phyloP scores from a whole-genome alignment of 257 asterid species.

The Leonotis leonurus region DNA sequence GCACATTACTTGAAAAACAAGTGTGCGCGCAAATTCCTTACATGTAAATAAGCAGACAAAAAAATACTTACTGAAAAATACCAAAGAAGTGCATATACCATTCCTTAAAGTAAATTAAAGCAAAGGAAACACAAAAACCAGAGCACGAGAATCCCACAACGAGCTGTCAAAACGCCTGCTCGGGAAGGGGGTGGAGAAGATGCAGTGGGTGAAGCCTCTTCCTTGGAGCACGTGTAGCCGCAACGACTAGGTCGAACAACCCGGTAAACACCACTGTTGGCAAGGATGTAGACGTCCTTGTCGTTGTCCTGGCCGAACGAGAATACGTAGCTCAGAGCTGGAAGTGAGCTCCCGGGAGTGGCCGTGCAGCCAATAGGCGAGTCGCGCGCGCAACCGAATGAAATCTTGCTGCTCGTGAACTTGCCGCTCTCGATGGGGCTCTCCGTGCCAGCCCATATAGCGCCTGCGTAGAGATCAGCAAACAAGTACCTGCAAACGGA shows the following conservation, averaged over 20 bases:
- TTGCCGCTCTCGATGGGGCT: slow-evolving; percentile 59
- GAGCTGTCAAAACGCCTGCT: slow-evolving; percentile 24
- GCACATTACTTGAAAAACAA: too few relatives aligned
- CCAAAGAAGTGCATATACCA: too few relatives aligned
- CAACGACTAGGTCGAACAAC: slow-evolving; percentile 77
- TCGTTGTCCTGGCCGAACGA: slow-evolving; percentile 79
- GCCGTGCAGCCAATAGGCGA: slow-evolving; percentile 63
- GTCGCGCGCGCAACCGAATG: slow-evolving; percentile 58
- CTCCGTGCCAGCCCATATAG: slow-evolving; percentile 70
- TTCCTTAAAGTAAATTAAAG: too few relatives aligned
- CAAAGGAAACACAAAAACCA: slow-evolving; percentile 29
- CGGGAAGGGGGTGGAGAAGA: slow-evolving; percentile 40
- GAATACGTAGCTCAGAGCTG: slow-evolving; percentile 72
- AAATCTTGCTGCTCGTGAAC: slow-evolving; percentile 36
- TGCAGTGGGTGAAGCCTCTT: slow-evolving; percentile 17
- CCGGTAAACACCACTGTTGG: slow-evolving; percentile 77
- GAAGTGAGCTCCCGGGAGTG: slow-evolving; percentile 47
- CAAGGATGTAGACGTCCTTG: slow-evolving; percentile 54
- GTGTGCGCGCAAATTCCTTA: too few relatives aligned
- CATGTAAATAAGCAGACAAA: too few relatives aligned
- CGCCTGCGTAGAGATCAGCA: slow-evolving; percentile 66
- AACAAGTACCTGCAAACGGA: slow-evolving; percentile 53
- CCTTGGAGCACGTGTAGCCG: slow-evolving; percentile 54
- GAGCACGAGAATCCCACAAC: slow-evolving; percentile 9
- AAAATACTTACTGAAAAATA: too few relatives aligned